Evolutionary conservation across 1,139 yeast genomes (phyloP).

Genomic region (Sugiyamaella grinbergsii): DNA sequence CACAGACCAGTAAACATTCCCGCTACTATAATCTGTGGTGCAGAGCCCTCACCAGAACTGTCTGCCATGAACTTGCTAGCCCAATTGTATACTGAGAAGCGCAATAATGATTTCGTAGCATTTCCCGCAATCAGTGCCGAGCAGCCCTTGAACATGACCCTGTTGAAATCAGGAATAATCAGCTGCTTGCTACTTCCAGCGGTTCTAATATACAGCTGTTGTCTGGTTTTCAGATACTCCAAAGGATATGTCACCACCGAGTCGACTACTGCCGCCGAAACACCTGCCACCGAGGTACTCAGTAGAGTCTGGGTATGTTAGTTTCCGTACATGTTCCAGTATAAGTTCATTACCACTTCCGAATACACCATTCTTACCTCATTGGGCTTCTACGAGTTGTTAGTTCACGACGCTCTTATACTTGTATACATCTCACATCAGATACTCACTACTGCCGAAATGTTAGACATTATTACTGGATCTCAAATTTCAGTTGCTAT

Average conservation of each 20-base stretch:
- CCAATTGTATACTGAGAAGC: constrained; percentile 75
- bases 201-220: constrained; percentile 52
- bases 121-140: constrained; percentile 80
- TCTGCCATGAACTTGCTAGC: constrained; percentile 73
- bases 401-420: too few species aligned
- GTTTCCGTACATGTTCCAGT: too few species aligned
- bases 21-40: constrained; percentile 57
- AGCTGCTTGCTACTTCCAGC: constrained; percentile 43
- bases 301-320: constrained; percentile 35
- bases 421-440: too few species aligned
- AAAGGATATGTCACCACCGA: constrained; percentile 79
- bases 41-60: constrained; percentile 36
- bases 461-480: constrained; percentile 5
- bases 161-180: constrained; percentile 47
- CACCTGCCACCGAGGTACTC: constrained; percentile 74
- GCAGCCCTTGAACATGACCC: constrained; percentile 68
- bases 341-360: too few species aligned
- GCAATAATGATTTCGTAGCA: constrained; percentile 66
- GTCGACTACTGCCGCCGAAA: constrained; percentile 71
- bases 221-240: constrained; percentile 76
- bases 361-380: constrained; percentile 7
- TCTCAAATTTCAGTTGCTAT: not conserved
- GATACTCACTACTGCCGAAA: constrained; percentile 13
- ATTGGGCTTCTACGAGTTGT: constrained; percentile 12
- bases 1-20: constrained; percentile 74